Evolutionary conservation across 768 basidiomycete species (phyloP).

Genomic region (Phlebiopsis gigantea): DNA sequence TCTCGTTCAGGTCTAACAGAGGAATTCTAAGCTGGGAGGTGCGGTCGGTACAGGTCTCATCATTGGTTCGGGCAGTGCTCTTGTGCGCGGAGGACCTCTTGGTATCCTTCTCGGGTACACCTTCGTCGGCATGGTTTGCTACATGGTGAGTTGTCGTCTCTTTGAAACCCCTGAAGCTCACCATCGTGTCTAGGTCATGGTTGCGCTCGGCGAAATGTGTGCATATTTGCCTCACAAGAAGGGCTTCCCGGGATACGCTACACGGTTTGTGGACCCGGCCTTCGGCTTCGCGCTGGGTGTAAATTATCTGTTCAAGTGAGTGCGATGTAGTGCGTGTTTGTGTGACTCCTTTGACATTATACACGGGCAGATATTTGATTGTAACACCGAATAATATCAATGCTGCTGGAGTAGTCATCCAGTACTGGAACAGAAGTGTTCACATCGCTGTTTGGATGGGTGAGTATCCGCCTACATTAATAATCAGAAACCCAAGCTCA

Average conservation of each 20-base stretch:
- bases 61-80: conserved; percentile 48
- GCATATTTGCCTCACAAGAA: conserved; percentile 52
- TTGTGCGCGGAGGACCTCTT: conserved; percentile 49
- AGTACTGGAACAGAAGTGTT: conserved; percentile 31
- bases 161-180: background rate
- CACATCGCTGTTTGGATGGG: conserved; percentile 54
- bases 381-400: conserved; percentile 65
- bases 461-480: conserved; percentile 23
- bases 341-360: background rate
- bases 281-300: conserved; percentile 63
- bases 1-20: background rate
- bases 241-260: conserved; percentile 52
- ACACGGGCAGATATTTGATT: conserved; percentile 37
- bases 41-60: conserved; percentile 30
- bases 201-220: conserved; percentile 36
- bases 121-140: conserved; percentile 53
- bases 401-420: conserved; percentile 43
- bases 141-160: conserved; percentile 31
- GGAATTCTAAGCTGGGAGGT: conserved; percentile 24
- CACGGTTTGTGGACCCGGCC: conserved; percentile 63
- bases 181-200: conserved; percentile 34
- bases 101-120: conserved; percentile 37
- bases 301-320: conserved; percentile 51
- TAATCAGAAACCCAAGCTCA: background rate
- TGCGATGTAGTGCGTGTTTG: conserved; percentile 20